Evolutionary conservation across 2,329 filamentous ascomycete species (phyloP).

Genomic region (Botrytis elliptica): DNA sequence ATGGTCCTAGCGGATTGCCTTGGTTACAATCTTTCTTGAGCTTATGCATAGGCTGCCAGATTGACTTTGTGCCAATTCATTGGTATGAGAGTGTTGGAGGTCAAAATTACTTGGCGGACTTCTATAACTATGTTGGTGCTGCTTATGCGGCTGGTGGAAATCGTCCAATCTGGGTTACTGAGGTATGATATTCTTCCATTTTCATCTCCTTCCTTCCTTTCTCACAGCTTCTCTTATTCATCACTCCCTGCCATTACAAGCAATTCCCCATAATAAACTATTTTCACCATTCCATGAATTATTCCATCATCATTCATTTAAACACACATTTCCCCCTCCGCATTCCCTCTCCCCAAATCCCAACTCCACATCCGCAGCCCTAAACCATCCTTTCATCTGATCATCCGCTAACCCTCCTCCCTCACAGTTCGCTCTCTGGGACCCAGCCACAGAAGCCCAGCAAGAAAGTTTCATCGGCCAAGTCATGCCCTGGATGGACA

Average conservation of each 20-base stretch:
- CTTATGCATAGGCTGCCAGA: constrained; percentile 43
- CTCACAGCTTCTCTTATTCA: too few species aligned
- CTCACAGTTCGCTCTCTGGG: constrained; percentile 7
- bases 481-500: constrained; percentile 46
- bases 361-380: neutral
- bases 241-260: too few species aligned
- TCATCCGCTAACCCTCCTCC: neutral
- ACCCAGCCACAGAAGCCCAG: constrained; percentile 28
- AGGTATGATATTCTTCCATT: neutral
- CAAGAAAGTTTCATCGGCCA: constrained; percentile 42
- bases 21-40: constrained; percentile 47
- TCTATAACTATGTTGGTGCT: neutral
- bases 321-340: too few species aligned
- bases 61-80: constrained; percentile 48
- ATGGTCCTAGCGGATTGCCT: constrained; percentile 41
- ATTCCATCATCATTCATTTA: neutral
- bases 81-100: constrained; percentile 46
- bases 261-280: too few species aligned
- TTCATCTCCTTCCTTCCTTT: neutral
- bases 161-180: constrained; percentile 12
- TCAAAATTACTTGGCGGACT: constrained; percentile 44
- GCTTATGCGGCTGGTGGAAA: constrained; percentile 5
- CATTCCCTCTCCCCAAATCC: too few species aligned
- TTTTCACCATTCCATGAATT: neutral
- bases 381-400: too few species aligned